phyloP scores from a whole-genome alignment of 805 yeast species.

The Cyberlindnera maritima region DNA sequence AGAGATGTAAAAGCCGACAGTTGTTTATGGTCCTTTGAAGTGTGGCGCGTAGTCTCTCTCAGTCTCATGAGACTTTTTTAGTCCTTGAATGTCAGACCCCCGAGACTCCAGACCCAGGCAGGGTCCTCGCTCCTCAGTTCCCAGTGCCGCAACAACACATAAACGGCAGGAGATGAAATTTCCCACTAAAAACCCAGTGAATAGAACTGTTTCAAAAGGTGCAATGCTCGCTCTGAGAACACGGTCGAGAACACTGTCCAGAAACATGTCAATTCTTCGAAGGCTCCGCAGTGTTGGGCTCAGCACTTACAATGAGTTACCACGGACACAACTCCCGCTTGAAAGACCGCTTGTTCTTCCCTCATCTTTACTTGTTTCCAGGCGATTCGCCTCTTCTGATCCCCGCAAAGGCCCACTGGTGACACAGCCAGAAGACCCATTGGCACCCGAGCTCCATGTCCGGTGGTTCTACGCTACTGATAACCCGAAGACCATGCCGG shows the following conservation, averaged over 20 bases:
- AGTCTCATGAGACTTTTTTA: no score
- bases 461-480: slow-evolving; percentile 87
- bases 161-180: no score
- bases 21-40: no score
- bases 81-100: no score
- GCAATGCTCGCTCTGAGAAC: no score
- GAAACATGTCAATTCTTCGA: background rate
- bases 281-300: background rate
- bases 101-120: no score
- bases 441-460: slow-evolving; percentile 17
- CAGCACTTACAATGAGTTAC: background rate
- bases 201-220: no score
- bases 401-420: slow-evolving; percentile 5
- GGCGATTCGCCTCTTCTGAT: slow-evolving; percentile 7
- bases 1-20: background rate
- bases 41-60: no score
- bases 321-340: background rate
- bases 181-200: no score
- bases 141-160: no score
- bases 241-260: no score
- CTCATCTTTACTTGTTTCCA: background rate
- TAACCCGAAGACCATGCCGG: slow-evolving; percentile 67
- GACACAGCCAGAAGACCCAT: slow-evolving; percentile 9
- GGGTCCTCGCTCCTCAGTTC: no score
- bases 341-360: slow-evolving; percentile 6